phyloP scores from a whole-genome alignment of 768 basidiomycete genomes.

The Suillus ampliporus region DNA sequence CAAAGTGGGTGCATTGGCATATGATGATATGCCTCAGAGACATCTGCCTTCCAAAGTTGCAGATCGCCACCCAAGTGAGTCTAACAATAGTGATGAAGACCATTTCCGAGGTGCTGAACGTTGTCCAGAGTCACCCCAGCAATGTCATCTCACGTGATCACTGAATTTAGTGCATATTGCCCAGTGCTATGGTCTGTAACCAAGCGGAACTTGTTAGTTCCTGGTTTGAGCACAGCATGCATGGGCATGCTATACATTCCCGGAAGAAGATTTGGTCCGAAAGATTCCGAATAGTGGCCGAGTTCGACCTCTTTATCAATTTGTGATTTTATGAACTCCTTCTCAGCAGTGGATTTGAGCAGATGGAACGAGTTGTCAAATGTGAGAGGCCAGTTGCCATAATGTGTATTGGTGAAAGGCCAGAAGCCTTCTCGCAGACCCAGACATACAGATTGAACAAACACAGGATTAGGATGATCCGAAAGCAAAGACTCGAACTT shows the following conservation, averaged over 20 bases:
- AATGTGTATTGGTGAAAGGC: constrained; percentile 32
- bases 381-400: constrained; percentile 2
- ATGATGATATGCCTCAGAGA: no score
- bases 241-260: constrained; percentile 51
- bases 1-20: constrained; percentile 28
- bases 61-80: no score
- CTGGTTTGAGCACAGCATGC: constrained; percentile 43
- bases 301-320: not conserved
- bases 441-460: constrained; percentile 31
- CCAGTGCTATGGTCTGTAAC: no score
- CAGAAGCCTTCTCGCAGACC: constrained; percentile 37
- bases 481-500: constrained; percentile 24
- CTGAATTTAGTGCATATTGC: no score
- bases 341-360: constrained; percentile 13
- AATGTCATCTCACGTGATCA: no score
- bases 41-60: no score
- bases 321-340: constrained; percentile 32
- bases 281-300: constrained; percentile 27
- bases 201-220: no score
- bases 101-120: no score
- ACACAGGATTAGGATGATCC: constrained; percentile 35
- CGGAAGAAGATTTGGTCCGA: constrained; percentile 35
- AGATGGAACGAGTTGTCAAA: not conserved
- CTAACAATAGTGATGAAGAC: no score
- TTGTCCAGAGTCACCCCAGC: no score